Base-by-base conservation (phyloP, 306 rosid genomes). In the Acacia crassicarpa region DNA sequence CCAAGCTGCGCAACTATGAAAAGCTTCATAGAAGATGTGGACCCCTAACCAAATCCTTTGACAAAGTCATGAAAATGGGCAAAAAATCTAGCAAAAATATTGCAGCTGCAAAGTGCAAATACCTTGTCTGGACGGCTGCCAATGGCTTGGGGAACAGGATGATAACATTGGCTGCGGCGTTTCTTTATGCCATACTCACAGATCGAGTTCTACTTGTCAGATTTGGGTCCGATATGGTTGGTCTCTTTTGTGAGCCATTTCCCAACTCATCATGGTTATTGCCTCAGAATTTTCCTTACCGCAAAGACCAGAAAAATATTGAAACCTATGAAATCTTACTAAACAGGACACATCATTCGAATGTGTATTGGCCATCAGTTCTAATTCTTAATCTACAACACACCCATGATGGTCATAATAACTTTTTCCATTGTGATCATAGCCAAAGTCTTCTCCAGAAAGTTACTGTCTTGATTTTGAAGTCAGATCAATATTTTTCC, bases 61-160 rank as follows among this genome's bases (percentile, higher is more conserved):
- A 84, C 58, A 82, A 80, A 82, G 84, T 87, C 23, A 33, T 89
- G 65, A 66, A 35, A 62, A 63, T 67, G 77, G 77, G 66, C 23
- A 76, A 80, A 77, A 82, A 71, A 67, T 80, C 87, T 65, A 74
- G 83, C 65, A 77, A 68, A 49, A 58, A 5, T 17, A 13, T 38
- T 11, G 83, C 68, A 23, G 44, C 87, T 65, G 6, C 67, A 20
- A 84, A 82, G 46, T 89, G 92, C 51, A 83, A 80, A 38, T 86
- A 89, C 68, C 77, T 89, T 77, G 90, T 84, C 19, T 89, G 90
- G 89, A 73, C 66, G 7, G 54, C 79, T 22, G 20, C 79, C 69
- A 86, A 89, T 77, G 91, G 91, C 75, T 79, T 88, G 65, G 91
- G 91, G 73, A 88, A 88, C 74, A 86, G 91, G 80, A 86, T 88